Conservation (phyloP, 805 yeast species). For the Saturnispora kantuleensis region DNA sequence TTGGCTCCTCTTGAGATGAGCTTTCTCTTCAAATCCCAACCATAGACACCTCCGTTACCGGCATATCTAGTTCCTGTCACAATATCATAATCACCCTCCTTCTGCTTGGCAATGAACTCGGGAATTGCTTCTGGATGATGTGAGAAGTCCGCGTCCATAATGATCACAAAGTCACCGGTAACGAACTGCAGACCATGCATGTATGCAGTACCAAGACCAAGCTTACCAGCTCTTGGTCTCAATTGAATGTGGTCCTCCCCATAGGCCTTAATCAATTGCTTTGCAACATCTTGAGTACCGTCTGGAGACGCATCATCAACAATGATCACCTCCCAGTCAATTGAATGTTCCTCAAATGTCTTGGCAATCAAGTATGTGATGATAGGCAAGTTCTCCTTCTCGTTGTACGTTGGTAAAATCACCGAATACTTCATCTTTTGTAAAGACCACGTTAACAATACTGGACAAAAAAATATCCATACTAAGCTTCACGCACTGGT, state of each 20-base stretch:
- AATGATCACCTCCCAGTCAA: conserved; percentile 68
- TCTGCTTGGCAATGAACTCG: conserved; percentile 57
- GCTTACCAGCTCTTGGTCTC: conserved; percentile 65
- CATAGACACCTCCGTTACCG: conserved; percentile 75
- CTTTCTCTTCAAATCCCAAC: conserved; percentile 76
- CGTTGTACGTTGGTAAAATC: conserved; percentile 71
- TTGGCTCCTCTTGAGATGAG: conserved; percentile 74
- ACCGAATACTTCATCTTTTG: conserved; percentile 47
- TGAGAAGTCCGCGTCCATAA: conserved; percentile 80
- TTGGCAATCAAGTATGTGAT: conserved; percentile 59
- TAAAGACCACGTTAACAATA: conserved; percentile 1
- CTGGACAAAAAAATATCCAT: background rate
- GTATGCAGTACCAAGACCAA: conserved; percentile 74
- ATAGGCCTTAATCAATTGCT: conserved; percentile 45
- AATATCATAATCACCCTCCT: conserved; percentile 40
- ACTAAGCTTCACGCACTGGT: background rate
- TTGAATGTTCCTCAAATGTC: conserved; percentile 44
- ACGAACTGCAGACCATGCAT: conserved; percentile 66
- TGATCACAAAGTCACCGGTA: conserved; percentile 65
- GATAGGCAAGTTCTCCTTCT: conserved; percentile 58
- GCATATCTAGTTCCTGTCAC: conserved; percentile 55
- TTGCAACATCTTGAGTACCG: conserved; percentile 69
- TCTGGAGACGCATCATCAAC: conserved; percentile 78
- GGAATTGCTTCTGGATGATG: conserved; percentile 79
- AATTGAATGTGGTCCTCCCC: conserved; percentile 53